These are phyloP conservation scores for Aspergillus novofumigatus DNA, from an alignment of 2,329 filamentous ascomycete genomes.

Conservation along the genomic window DNA sequence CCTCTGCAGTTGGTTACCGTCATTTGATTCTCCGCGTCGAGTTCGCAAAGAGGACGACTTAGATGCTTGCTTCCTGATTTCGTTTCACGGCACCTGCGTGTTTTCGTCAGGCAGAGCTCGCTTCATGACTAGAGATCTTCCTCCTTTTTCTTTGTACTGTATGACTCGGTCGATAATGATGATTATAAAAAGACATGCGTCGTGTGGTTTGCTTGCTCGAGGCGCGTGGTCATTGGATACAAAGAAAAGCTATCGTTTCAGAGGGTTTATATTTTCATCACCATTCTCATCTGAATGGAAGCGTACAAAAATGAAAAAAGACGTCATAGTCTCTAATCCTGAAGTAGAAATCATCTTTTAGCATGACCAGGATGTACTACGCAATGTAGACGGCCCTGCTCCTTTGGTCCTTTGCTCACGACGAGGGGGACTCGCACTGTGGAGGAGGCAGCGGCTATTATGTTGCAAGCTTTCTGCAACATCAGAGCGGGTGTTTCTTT, in stretches of 20 bases:
- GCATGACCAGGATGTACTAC: neutral
- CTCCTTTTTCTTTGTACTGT: slow-evolving; percentile 30
- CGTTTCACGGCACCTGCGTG: slow-evolving; percentile 28
- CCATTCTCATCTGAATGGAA: neutral
- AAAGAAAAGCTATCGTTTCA: slow-evolving; percentile 26
- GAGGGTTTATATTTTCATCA: slow-evolving; percentile 16
- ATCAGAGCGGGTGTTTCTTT: neutral
- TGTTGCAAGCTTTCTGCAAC: neutral
- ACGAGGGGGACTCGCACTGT: neutral
- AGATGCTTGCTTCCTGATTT: slow-evolving; percentile 22
- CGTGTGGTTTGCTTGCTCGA: slow-evolving; percentile 30
- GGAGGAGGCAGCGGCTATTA: neutral
- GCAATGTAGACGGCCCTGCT: neutral
- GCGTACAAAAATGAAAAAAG: neutral
- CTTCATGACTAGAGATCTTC: slow-evolving; percentile 24
- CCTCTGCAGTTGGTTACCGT: slow-evolving; percentile 46
- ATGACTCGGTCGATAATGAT: slow-evolving; percentile 37
- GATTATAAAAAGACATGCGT: slow-evolving; percentile 29
- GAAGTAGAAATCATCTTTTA: neutral
- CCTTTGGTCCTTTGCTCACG: neutral
- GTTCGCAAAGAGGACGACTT: slow-evolving; percentile 47
- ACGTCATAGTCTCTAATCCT: neutral
- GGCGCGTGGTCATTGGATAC: slow-evolving; percentile 7
- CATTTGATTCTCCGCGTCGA: slow-evolving; percentile 51
- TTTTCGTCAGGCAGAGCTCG: slow-evolving; percentile 29